Percentiles rank a stretch among this genome's conserved stretches.
Conservation (phyloP, 345 rosid species). For the Rhodamnia rubescens region DNA sequence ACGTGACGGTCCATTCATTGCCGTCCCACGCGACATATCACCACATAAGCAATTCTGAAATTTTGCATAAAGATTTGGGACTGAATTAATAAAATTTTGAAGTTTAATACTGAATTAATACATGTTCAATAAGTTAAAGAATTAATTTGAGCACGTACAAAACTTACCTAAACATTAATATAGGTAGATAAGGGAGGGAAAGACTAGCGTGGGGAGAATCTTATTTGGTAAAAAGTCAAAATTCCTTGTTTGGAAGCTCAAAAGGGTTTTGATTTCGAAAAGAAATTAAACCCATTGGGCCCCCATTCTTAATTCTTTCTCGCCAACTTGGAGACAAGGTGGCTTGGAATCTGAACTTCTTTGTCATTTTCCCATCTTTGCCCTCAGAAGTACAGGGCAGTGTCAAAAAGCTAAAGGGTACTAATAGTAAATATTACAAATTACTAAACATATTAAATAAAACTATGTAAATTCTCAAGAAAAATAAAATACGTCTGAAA, state of each 20-base stretch:
- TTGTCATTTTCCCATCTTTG: neutral
- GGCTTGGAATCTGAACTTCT: neutral
- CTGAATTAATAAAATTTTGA: neutral
- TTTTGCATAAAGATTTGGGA: neutral
- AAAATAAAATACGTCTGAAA: neutral
- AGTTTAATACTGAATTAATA: neutral
- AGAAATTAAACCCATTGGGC: neutral
- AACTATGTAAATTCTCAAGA: neutral
- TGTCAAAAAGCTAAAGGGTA: neutral
- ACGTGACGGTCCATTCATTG: neutral
- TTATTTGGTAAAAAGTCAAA: neutral
- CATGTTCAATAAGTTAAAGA: neutral
- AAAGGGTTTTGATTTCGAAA: neutral
- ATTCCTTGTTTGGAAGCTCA: neutral
- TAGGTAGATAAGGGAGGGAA: neutral
- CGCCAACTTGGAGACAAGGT: neutral
- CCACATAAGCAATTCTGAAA: neutral
- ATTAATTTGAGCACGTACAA: neutral
- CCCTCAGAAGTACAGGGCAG: neutral
- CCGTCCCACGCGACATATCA: rapidly evolving
- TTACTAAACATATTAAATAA: neutral
- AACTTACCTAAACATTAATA: neutral
- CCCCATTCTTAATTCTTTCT: neutral
- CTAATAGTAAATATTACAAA: neutral
- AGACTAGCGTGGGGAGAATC: neutral